Evolutionary conservation across 2,329 filamentous ascomycete species (phyloP).

Genomic region (Xylaria sp.): DNA sequence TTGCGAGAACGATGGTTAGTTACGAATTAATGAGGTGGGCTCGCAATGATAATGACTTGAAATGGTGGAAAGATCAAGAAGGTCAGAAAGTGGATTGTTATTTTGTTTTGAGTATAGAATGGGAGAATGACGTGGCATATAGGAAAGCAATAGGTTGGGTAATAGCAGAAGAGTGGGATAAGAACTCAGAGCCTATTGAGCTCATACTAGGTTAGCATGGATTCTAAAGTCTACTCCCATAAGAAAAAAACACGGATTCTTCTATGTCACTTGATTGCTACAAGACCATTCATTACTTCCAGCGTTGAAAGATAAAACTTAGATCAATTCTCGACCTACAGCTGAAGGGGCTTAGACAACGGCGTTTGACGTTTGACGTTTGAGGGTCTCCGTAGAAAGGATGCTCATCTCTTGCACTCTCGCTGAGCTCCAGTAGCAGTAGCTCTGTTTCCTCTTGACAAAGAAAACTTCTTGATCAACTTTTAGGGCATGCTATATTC

Average conservation of each 20-base stretch:
- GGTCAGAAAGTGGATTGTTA: slow-evolving; percentile 3
- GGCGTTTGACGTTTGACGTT: too few species aligned
- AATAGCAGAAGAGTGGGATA: slow-evolving; percentile 3
- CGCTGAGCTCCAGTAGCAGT: too few species aligned
- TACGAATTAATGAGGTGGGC: slow-evolving; percentile 2
- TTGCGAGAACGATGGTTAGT: background rate
- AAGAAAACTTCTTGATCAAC: too few species aligned
- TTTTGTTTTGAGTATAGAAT: slow-evolving; percentile 11
- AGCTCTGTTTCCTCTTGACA: too few species aligned
- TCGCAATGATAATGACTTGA: background rate
- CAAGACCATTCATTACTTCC: background rate
- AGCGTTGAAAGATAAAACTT: background rate
- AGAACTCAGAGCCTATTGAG: background rate
- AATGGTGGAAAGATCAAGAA: background rate
- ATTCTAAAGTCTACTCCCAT: background rate
- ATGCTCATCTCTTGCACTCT: too few species aligned
- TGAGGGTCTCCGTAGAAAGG: too few species aligned
- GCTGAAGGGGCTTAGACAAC: background rate
- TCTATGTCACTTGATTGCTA: background rate
- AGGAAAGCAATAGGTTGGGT: slow-evolving; percentile 2
- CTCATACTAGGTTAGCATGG: slow-evolving; percentile 7
- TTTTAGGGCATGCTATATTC: too few species aligned
- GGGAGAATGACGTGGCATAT: slow-evolving; percentile 9
- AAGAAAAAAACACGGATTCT: background rate
- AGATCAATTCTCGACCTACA: background rate